Evolutionary conservation across 2,329 filamentous ascomycete species (phyloP), one percentile per base, ranked within the genome.

Genomic region (Phialophora expanda): DNA sequence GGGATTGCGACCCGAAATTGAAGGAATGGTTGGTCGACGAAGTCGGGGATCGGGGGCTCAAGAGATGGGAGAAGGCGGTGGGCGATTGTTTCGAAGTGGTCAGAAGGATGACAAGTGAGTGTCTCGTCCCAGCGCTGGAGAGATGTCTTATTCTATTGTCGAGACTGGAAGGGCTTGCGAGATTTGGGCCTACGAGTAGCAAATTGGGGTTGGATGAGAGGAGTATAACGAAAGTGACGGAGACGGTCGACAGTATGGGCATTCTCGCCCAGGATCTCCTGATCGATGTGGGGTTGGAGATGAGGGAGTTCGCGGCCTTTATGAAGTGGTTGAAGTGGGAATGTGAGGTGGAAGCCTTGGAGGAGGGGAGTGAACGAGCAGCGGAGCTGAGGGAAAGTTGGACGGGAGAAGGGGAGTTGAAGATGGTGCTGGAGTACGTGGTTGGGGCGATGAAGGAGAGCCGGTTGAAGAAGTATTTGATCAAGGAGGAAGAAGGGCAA

Each of bases 41-140:
- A 70, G 80, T 97, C 32, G 87, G 88, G 7, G 92, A 96, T 74
- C 83, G 91, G 68, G 93, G 93, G 0, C 91, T 96, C 73, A 97
- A 97, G 78, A 85, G 95, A 56, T 99, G 95, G 95, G 93, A 98
- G 69, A 96, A 94, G 74, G 89, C 91, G 5, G 90, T 96, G 1
- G 84, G 86, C 1, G 87, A 87, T 3, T 92, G 93, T 0, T 89
- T 97, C 22, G 88, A 91, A 66, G 89, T 87, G 61, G 84, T 98
- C 9, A 87, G 92, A 57, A 86, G 87, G 60, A 83, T 98, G 12
- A 83, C 93, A 0, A 93, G 97, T 74, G 90, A 97, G 74, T 93
- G 96, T 75, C 87, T 97, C 59, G 83, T 98, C 2, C 95, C 95
- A 0, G 92, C 92, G 0, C 82, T 98, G 1, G 93, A 98, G 72